Percentiles rank a stretch among this genome's conserved stretches.
Evolutionary conservation across 768 basidiomycete species (phyloP).

Genomic region (Mycena olivaceomarginata): DNA sequence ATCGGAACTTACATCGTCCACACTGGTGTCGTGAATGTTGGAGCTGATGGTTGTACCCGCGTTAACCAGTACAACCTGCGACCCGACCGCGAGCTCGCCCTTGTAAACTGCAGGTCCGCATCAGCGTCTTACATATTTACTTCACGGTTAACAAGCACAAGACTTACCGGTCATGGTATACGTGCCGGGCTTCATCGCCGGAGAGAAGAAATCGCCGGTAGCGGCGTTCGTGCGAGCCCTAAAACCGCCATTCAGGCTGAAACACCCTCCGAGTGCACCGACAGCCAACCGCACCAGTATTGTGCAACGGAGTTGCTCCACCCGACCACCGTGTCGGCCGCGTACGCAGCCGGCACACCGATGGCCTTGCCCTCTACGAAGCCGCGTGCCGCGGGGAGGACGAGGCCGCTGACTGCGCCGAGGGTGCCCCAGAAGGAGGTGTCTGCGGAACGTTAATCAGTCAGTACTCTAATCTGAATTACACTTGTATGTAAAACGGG

Average conservation of each 20-base stretch:
- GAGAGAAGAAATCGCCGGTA: conserved; percentile 57
- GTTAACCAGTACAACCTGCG: conserved; percentile 50
- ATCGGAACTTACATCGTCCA: background rate
- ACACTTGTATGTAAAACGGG: no score
- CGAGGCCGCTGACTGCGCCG: conserved; percentile 44
- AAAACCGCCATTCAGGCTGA: background rate
- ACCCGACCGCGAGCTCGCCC: conserved; percentile 56
- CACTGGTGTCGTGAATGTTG: conserved; percentile 48
- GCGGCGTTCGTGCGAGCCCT: conserved; percentile 51
- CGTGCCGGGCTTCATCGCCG: conserved; percentile 66
- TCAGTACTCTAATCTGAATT: no score
- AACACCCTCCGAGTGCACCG: background rate
- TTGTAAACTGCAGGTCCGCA: conserved; percentile 55
- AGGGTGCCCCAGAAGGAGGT: conserved; percentile 56
- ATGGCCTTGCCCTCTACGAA: conserved; percentile 54
- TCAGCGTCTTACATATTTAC: background rate
- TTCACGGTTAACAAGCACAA: background rate
- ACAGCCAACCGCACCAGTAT: conserved; percentile 49
- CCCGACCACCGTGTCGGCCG: conserved; percentile 48
- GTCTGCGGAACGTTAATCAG: conserved; percentile 2
- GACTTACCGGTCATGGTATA: conserved; percentile 63
- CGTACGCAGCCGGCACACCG: conserved; percentile 49
- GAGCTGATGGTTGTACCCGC: conserved; percentile 51
- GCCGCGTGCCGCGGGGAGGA: conserved; percentile 51
- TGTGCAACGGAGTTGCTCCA: conserved; percentile 55